Evolutionary conservation across 2,329 filamentous ascomycete genomes (phyloP), one percentile per base, ranked within the genome.

Genomic region (Tolypocladium cylindrosporum): DNA sequence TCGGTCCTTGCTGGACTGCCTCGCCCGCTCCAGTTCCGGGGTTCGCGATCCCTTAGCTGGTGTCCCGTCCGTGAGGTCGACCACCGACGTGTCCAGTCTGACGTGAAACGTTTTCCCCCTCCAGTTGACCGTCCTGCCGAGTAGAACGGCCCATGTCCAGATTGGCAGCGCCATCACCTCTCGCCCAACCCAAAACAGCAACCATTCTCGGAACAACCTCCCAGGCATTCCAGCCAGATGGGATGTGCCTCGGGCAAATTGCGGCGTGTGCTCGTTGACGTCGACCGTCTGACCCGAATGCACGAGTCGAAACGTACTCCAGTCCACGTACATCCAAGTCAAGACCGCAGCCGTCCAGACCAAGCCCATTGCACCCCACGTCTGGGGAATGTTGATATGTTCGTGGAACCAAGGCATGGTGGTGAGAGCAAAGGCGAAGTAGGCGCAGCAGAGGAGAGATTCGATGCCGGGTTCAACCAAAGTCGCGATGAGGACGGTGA

Each of bases 391-490:
- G 37, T 77, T 75, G 21, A 86, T 64, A 7, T 67, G 70, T 0
- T 76, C 65, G 56, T 80, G 72, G 61, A 90, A 83, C 69, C 79
- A 85, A 0, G 88, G 84, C 1, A 95, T 68, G 0, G 87, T 90
- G 0, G 90, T 95, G 3, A 90, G 67, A 0, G 87, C 90, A 71
- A 88, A 96, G 1, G 91, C 83, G 50, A 91, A 85, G 67, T 95
- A 91, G 0, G 86, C 74, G 27, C 88, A 91, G 73, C 91, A 97
- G 0, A 97, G 69, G 40, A 99, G 81, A 36, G 88, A 88, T 71
- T 99, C 94, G 0, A 95, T 91, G 2, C 91, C 92, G 0, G 93
- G 94, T 69, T 99, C 94, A 3, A 97, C 90, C 1, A 97, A 76
- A 0, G 95, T 97, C 0, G 94, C 95, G 0, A 88, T 78, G 1